A percentile compares a stretch with the other conserved stretches of the same genome.
These are phyloP conservation scores for Saccharomyces hybrid DNA, from an alignment of 1,139 yeast genomes.

Conservation along the genomic window DNA sequence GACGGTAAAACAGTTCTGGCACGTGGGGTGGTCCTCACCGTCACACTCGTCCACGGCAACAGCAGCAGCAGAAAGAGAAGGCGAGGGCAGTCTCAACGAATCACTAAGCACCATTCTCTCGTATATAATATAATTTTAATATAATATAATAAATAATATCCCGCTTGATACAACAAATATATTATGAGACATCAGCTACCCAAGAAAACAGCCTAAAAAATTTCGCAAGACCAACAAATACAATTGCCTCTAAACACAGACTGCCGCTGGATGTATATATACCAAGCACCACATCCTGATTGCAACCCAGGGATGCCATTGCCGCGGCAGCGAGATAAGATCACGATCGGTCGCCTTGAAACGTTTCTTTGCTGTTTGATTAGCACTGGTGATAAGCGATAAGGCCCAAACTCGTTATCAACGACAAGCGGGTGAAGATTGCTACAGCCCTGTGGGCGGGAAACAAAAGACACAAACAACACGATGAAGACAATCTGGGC, in stretches of 20 bases:
- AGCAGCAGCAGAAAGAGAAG: not conserved
- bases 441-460: conserved; percentile 1
- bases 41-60: not conserved
- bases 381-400: not conserved
- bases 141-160: not conserved
- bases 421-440: conserved; percentile 1
- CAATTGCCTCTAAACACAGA: not conserved
- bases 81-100: not conserved
- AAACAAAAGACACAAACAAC: not conserved
- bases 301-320: not conserved
- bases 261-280: not conserved
- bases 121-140: not conserved
- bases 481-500: not conserved
- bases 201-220: not conserved
- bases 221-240: not conserved
- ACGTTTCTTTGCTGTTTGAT: not conserved
- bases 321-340: not conserved
- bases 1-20: conserved; percentile 82
- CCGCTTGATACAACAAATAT: not conserved
- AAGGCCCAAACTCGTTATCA: not conserved
- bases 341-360: not conserved
- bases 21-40: conserved; percentile 32
- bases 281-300: not conserved
- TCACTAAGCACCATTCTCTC: not conserved
- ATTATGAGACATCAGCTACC: not conserved